These are phyloP conservation scores for Phytomonas francai DNA, from an alignment of 208 protist species.

Conservation along the genomic window DNA sequence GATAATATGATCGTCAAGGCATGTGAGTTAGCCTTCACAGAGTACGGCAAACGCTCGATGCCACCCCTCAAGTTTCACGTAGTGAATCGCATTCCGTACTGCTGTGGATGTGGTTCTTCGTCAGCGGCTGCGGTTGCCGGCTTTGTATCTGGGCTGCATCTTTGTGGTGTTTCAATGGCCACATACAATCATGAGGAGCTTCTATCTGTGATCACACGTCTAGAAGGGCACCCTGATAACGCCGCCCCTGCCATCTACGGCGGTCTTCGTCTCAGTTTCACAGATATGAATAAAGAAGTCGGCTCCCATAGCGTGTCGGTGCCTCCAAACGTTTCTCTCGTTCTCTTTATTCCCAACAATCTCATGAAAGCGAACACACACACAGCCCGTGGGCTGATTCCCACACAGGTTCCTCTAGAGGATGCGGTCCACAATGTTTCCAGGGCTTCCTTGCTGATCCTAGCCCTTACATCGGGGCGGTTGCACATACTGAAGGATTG, in stretches of 20 bases:
- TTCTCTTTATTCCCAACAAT: constrained; percentile 86
- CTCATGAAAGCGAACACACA: constrained; percentile 87
- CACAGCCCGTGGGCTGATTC: constrained; percentile 74
- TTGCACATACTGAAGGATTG: constrained; percentile 57
- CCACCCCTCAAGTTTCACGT: constrained; percentile 78
- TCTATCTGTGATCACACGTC: constrained; percentile 70
- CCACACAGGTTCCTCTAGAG: constrained; percentile 39
- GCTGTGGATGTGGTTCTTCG: constrained; percentile 85
- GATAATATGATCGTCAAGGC: constrained; percentile 85
- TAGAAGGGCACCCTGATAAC: constrained; percentile 93
- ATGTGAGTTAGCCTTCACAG: constrained; percentile 61
- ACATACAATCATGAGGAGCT: constrained; percentile 62
- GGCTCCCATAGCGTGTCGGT: constrained; percentile 8
- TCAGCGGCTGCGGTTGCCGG: constrained; percentile 87
- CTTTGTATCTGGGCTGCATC: constrained; percentile 83
- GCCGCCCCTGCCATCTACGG: constrained; percentile 91
- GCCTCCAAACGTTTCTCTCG: constrained; percentile 24
- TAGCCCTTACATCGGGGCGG: constrained; percentile 63
- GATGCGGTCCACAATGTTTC: constrained; percentile 92
- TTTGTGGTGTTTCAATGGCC: constrained; percentile 74
- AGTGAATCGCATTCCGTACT: constrained; percentile 87
- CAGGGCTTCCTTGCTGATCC: constrained; percentile 78
- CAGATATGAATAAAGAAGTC: constrained; percentile 16
- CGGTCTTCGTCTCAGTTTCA: constrained; percentile 86
- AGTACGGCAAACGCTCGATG: constrained; percentile 68